A percentile compares a stretch with the other conserved stretches of the same genome.
These are phyloP conservation scores for Plantago coronopus DNA, from an alignment of 305 asterid genomes.

Conservation along the genomic window DNA sequence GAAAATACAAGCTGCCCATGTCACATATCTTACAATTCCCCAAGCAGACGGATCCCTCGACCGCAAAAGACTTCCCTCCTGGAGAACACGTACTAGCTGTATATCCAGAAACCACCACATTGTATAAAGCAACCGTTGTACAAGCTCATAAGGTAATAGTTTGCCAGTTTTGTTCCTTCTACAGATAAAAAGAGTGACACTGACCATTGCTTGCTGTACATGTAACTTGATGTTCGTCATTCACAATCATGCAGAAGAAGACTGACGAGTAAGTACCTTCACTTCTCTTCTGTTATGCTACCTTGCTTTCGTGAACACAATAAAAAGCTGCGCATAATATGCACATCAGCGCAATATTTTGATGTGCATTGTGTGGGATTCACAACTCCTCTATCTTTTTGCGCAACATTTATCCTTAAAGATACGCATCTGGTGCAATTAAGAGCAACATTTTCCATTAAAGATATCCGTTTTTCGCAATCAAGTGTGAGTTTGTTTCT, in stretches of 20 bases:
- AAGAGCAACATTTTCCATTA: no score
- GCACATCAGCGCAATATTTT: not conserved
- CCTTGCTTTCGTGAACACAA: constrained; percentile 6
- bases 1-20: constrained; percentile 88
- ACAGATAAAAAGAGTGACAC: constrained; percentile 22
- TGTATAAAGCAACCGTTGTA: constrained; percentile 93
- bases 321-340: not conserved
- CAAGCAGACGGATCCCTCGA: constrained; percentile 61
- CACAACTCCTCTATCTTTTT: no score
- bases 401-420: no score
- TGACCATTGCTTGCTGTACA: constrained; percentile 31
- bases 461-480: no score
- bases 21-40: constrained; percentile 90
- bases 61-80: constrained; percentile 67
- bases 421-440: not conserved
- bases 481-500: not conserved
- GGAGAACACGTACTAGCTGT: constrained; percentile 92
- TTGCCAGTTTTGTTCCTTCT: constrained; percentile 1
- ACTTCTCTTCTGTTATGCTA: constrained; percentile 13
- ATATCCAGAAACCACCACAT: constrained; percentile 93
- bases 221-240: constrained; percentile 26
- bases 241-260: constrained; percentile 55
- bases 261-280: constrained; percentile 71
- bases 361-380: no score
- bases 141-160: constrained; percentile 72